These are phyloP conservation scores for Nothomitra cinnamomea DNA, from an alignment of 2,329 filamentous ascomycete species.

Conservation along the genomic window DNA sequence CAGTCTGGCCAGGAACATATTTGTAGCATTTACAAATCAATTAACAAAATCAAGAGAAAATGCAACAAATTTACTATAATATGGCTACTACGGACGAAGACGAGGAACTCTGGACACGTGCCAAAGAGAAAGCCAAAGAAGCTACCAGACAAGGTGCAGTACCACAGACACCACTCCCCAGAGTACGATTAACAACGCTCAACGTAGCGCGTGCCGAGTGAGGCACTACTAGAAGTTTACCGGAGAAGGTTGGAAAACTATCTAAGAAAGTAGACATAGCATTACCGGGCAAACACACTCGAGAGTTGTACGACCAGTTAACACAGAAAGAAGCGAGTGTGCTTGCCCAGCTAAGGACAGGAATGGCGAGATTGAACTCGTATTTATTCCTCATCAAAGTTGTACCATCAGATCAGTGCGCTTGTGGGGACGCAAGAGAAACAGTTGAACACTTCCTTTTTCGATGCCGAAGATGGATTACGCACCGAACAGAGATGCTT, in stretches of 20 bases:
- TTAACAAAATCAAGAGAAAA: not conserved
- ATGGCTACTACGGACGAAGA: not conserved
- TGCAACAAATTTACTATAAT: not conserved
- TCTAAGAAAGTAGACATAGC: too few species aligned
- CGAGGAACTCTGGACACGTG: not conserved
- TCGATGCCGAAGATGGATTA: constrained; percentile 4
- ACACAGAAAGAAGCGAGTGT: too few species aligned
- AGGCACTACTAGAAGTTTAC: too few species aligned
- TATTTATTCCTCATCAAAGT: too few species aligned
- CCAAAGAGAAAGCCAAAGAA: constrained; percentile 1
- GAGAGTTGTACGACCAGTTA: too few species aligned
- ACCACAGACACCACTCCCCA: constrained; percentile 8
- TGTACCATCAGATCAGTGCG: too few species aligned
- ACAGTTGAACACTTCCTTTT: constrained; percentile 12
- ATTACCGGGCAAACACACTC: too few species aligned
- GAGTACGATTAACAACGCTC: constrained; percentile 16
- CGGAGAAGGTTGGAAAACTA: too few species aligned
- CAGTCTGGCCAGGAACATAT: not conserved
- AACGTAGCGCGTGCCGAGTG: constrained; percentile 14
- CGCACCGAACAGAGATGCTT: constrained; percentile 17
- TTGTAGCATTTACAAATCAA: not conserved
- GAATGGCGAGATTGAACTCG: too few species aligned
- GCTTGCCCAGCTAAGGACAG: too few species aligned
- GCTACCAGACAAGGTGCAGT: constrained; percentile 3
- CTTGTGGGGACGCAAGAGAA: constrained; percentile 12